These are phyloP conservation scores for Pecoramyces ruminantium DNA, from an alignment of 192 early-diverging fungal genomes.

Conservation along the genomic window DNA sequence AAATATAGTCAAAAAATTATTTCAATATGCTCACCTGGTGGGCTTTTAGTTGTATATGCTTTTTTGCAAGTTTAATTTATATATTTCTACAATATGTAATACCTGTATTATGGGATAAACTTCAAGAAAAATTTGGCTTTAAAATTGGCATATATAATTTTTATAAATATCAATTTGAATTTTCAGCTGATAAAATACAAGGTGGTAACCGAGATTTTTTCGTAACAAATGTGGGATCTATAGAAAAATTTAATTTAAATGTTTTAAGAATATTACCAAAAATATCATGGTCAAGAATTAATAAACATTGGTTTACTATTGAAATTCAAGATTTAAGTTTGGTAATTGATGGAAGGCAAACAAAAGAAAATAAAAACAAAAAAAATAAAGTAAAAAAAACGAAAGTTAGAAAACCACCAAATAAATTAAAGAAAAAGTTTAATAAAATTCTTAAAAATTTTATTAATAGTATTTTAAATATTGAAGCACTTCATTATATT, in stretches of 20 bases:
- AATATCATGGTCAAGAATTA: not conserved
- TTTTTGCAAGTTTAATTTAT: not conserved
- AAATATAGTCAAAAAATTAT: too few species aligned
- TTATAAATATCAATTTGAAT: not conserved
- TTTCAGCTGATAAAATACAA: not conserved
- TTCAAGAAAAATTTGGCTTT: not conserved
- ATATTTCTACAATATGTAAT: not conserved
- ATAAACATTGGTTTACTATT: not conserved
- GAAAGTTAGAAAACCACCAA: not conserved
- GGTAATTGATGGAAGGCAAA: not conserved
- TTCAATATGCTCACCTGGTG: not conserved
- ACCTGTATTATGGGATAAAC: not conserved
- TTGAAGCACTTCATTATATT: not conserved
- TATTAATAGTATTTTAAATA: not conserved
- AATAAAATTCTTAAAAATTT: not conserved
- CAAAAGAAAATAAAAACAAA: not conserved
- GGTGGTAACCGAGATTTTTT: not conserved
- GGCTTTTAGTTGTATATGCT: not conserved
- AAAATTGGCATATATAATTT: not conserved
- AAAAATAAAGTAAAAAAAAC: not conserved
- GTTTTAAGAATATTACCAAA: not conserved
- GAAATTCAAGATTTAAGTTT: not conserved
- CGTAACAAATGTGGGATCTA: not conserved
- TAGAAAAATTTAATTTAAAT: not conserved
- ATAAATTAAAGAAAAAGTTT: not conserved